Conservation (phyloP, 129 eudicot species). For the Logfia minima region DNA sequence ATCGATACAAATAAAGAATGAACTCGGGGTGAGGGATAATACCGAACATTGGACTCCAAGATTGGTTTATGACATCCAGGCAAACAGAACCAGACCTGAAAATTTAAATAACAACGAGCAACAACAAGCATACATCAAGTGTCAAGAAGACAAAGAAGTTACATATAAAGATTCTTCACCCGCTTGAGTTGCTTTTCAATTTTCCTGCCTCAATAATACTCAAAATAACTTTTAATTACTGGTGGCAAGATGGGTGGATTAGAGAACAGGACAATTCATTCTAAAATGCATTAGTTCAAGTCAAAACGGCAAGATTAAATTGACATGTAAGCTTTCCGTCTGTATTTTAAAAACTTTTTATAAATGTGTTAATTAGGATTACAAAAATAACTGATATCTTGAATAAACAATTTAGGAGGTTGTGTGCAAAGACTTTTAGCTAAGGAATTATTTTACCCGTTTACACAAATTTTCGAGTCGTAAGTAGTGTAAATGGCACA, state of each 20-base stretch:
- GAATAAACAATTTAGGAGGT: too few species aligned
- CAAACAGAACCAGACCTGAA: slow-evolving; percentile 61
- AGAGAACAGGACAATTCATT: too few species aligned
- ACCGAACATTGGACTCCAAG: slow-evolving; percentile 87
- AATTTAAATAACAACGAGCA: background rate
- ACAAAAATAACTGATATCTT: too few species aligned
- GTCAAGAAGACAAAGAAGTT: background rate
- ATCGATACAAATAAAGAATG: background rate
- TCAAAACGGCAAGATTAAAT: background rate
- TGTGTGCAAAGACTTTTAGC: background rate
- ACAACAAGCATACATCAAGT: background rate
- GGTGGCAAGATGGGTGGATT: background rate
- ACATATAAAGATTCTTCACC: background rate
- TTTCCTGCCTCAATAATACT: background rate
- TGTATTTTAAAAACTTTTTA: too few species aligned
- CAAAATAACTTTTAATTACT: background rate
- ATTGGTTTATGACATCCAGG: slow-evolving; percentile 64
- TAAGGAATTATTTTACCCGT: too few species aligned
- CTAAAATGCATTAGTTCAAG: background rate
- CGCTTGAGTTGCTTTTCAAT: background rate
- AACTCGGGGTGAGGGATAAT: background rate
- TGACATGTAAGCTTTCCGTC: background rate
- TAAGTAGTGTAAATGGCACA: too few species aligned
- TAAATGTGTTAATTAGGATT: background rate
- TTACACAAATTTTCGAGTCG: too few species aligned